Conservation (phyloP, 1,284 basidiomycete species). For the Trametes sp. region DNA sequence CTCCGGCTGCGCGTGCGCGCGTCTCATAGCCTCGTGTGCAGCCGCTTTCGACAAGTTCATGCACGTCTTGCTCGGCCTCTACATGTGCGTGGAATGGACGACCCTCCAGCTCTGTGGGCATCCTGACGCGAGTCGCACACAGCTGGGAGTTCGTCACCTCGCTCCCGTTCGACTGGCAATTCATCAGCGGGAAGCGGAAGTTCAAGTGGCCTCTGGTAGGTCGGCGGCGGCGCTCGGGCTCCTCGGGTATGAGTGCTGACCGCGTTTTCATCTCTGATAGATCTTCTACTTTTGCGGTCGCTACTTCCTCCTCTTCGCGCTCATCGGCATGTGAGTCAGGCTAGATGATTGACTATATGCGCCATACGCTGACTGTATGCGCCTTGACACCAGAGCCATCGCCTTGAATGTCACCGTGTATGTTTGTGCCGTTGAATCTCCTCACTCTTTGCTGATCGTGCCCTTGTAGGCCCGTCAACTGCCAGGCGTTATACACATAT, state of each 20-base stretch:
- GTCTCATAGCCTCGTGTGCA: conserved; percentile 37
- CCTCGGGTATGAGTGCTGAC: neutral
- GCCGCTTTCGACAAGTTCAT: conserved; percentile 70
- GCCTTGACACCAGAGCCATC: conserved; percentile 50
- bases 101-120: neutral
- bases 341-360: conserved; percentile 1
- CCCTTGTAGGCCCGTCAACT: conserved; percentile 59
- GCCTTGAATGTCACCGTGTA: conserved; percentile 65
- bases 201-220: conserved; percentile 56
- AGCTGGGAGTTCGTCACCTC: conserved; percentile 59
- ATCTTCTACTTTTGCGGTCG: conserved; percentile 79
- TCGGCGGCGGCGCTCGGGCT: neutral
- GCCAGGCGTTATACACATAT: conserved; percentile 77
- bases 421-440: conserved; percentile 28
- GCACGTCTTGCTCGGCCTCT: conserved; percentile 72
- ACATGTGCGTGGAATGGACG: conserved; percentile 55
- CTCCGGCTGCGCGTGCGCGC: neutral
- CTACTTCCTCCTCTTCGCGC: conserved; percentile 71
- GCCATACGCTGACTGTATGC: conserved; percentile 8
- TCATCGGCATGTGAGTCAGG: conserved; percentile 67
- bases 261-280: conserved; percentile 43
- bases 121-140: conserved; percentile 6
- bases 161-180: conserved; percentile 73
- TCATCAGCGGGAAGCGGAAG: conserved; percentile 61
- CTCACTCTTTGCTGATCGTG: conserved; percentile 11